These are phyloP conservation scores for Penicillium samsonianum DNA, from an alignment of 495 filamentous ascomycete genomes.

Conservation along the genomic window DNA sequence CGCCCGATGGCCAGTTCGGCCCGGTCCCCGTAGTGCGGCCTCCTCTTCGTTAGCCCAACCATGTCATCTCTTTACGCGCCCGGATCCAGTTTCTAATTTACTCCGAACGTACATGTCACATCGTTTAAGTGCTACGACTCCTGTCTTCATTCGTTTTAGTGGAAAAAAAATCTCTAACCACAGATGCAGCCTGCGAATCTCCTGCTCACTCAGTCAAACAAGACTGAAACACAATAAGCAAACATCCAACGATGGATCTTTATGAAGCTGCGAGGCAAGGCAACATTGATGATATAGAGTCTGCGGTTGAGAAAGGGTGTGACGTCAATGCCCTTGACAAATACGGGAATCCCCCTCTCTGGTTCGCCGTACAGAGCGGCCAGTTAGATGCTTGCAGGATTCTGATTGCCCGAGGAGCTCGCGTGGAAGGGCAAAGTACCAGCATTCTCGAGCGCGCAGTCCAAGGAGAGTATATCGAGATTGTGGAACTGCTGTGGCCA, in stretches of 20 bases:
- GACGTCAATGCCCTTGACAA: not conserved
- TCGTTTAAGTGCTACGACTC: too few species aligned
- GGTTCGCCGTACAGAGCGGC: not conserved
- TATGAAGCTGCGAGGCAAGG: constrained; percentile 2
- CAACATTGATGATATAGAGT: not conserved
- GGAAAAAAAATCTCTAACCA: not conserved
- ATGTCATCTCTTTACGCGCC: not conserved
- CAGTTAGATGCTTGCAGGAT: not conserved
- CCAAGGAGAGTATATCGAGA: not conserved
- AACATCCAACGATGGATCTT: not conserved
- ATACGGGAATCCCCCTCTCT: not conserved
- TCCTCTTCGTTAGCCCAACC: not conserved
- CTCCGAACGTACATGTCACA: not conserved
- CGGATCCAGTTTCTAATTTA: not conserved
- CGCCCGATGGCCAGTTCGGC: too few species aligned
- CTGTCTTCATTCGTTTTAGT: not conserved
- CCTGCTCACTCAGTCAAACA: not conserved
- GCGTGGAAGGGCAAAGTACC: not conserved
- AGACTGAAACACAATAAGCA: not conserved
- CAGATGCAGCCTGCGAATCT: not conserved
- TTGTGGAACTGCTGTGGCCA: not conserved
- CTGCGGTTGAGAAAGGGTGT: not conserved
- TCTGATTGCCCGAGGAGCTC: not conserved
- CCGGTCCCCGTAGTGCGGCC: too few species aligned
- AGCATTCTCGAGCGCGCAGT: not conserved